Percentiles rank a stretch among this genome's conserved stretches.
Evolutionary conservation across 768 basidiomycete genomes (phyloP).

Genomic region (Agrocybe praecox): DNA sequence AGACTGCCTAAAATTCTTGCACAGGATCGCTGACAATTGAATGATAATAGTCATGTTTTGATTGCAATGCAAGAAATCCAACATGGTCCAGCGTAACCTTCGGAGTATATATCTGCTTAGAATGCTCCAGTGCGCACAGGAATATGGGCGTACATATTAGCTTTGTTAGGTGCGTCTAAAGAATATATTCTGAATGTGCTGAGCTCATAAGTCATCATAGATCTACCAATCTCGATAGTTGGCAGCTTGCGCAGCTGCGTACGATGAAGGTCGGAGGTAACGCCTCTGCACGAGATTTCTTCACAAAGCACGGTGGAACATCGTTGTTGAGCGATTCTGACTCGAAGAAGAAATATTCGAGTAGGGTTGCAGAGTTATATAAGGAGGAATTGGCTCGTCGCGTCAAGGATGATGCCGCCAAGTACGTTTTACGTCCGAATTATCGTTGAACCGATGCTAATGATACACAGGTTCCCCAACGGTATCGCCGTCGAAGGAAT

Average conservation of each 20-base stretch:
- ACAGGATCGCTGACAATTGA: neutral
- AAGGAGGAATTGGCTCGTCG: conserved; percentile 87
- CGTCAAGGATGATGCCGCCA: conserved; percentile 72
- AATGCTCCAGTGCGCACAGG: conserved; percentile 93
- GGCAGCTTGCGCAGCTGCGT: conserved; percentile 89
- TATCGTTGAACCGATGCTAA: conserved; percentile 2
- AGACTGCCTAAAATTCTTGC: conserved; percentile 3
- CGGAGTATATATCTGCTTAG: conserved; percentile 96
- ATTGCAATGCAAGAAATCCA: conserved; percentile 94
- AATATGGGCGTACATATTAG: conserved; percentile 99
- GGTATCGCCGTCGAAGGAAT: conserved; percentile 86
- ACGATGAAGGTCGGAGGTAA: conserved; percentile 98
- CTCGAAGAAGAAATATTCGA: conserved; percentile 88
- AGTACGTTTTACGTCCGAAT: conserved; percentile 44
- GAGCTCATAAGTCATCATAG: conserved; percentile 39
- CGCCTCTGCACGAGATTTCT: conserved; percentile 83
- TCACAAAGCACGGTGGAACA: conserved; percentile 82
- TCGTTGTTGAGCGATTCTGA: conserved; percentile 72
- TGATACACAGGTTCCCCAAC: conserved; percentile 64
- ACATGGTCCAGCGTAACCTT: conserved; percentile 98
- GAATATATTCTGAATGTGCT: neutral
- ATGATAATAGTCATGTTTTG: conserved; percentile 67
- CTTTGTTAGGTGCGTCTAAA: conserved; percentile 78
- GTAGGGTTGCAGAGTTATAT: conserved; percentile 83
- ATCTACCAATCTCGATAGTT: conserved; percentile 95